phyloP scores from a whole-genome alignment of 805 yeast genomes.

The Jamesozyma spencerorum region DNA sequence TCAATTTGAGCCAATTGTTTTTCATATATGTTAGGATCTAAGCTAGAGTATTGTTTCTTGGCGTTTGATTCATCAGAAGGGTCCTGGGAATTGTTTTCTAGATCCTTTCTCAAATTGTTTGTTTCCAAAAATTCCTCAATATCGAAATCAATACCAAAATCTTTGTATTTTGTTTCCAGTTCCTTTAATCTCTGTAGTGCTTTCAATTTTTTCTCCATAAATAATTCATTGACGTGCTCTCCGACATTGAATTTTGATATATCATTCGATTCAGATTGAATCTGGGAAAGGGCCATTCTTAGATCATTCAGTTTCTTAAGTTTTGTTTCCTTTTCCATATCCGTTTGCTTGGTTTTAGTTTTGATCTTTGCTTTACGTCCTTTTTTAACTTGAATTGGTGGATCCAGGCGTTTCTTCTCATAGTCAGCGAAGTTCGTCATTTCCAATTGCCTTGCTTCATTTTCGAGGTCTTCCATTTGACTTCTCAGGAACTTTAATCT shows the following conservation, averaged over 20 bases:
- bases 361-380: constrained; percentile 4
- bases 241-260: constrained; percentile 55
- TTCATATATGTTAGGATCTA: constrained; percentile 21
- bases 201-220: constrained; percentile 49
- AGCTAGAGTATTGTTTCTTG: constrained; percentile 8
- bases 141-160: constrained; percentile 51
- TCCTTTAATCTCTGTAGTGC: constrained; percentile 67
- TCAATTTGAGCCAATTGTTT: constrained; percentile 20
- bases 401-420: constrained; percentile 15
- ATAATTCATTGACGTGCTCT: constrained; percentile 43
- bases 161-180: constrained; percentile 57
- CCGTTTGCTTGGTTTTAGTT: constrained; percentile 16
- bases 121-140: constrained; percentile 5
- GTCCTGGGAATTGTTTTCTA: not conserved
- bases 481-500: constrained; percentile 66
- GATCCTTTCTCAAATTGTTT: not conserved
- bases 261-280: constrained; percentile 70
- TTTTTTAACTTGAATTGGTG: constrained; percentile 10
- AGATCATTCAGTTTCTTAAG: constrained; percentile 45
- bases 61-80: not conserved
- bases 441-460: constrained; percentile 78
- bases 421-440: constrained; percentile 67
- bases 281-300: constrained; percentile 46
- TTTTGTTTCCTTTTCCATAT: constrained; percentile 37
- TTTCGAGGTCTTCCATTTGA: constrained; percentile 76